Evolutionary conservation across 495 filamentous ascomycete genomes (phyloP), one percentile per base, ranked within the genome.

Genomic region (Lepidopterella palustris): DNA sequence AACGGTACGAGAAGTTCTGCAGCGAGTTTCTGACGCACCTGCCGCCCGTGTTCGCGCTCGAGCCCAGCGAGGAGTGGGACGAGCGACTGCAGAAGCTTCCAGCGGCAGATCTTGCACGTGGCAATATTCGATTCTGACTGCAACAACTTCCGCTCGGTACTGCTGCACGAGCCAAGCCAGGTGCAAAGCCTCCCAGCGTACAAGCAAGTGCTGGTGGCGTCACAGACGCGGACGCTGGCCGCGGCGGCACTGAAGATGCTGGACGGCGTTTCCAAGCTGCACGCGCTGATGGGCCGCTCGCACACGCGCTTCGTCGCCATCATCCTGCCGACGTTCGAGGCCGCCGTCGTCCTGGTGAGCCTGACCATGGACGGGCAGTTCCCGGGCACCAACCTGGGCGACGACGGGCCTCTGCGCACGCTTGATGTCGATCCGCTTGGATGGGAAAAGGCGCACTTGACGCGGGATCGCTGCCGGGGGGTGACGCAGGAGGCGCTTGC

Each of bases 71-170:
- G n/a, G 9, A 27, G 26, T 72, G 70, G 70, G 70, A 72, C 31
- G 32, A 55, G 5, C 54, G 28, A 11, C 29, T 68, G 3, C 62
- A 59, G 1, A 69, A 61, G 35, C 58, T 72, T 3, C 27, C 56
- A 72, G 60, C 35, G 70, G 4, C 64, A 69, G 45, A 47, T 69
- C 20, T 45, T 70, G 0, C 64, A 70, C 31, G 68, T 70, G 1
- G 45, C 64, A 26, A 69, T 72, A 3, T 72, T 61, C 54, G 66
- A 69, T 18, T 69, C 62, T 5, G 10, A 69, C 15, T 70, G 68
- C 31, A 66, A 57, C 49, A 70, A 70, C 54, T 70, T 69, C 32
- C 60, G 68, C 5, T 53, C 65, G 0, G n/a, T 62, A 2, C 55
- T 70, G 8, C 49, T 57, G 15, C 29, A 15, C 11, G 13, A 59